These are phyloP conservation scores for Cynara cardunculus DNA, from an alignment of 129 eudicot genomes.

Conservation along the genomic window DNA sequence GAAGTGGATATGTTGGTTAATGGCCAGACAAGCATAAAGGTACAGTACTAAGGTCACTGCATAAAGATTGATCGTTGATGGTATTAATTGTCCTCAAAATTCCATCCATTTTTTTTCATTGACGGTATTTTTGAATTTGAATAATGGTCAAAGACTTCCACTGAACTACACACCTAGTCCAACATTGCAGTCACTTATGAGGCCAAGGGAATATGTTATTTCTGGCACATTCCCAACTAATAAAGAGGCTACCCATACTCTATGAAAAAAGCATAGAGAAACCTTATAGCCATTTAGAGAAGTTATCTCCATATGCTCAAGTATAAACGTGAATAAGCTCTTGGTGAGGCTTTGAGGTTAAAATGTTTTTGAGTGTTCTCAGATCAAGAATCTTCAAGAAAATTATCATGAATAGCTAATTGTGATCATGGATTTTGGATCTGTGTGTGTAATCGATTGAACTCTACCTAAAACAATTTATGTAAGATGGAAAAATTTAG, in stretches of 20 bases:
- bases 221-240: background rate
- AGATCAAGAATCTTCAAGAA: background rate
- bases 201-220: too few species aligned
- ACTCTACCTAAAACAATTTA: background rate
- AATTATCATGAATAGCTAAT: background rate
- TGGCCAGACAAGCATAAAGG: too few species aligned
- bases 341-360: background rate
- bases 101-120: too few species aligned
- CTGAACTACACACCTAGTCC: too few species aligned
- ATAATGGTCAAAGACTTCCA: too few species aligned
- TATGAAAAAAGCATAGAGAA: background rate
- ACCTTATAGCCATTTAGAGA: background rate
- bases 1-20: too few species aligned
- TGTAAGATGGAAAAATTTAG: background rate
- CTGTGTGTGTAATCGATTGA: background rate
- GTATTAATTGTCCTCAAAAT: too few species aligned
- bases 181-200: too few species aligned
- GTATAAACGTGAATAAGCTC: background rate
- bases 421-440: background rate
- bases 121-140: too few species aligned
- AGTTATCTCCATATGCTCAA: background rate
- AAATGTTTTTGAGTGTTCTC: background rate
- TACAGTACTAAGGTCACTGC: too few species aligned
- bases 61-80: too few species aligned
- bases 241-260: background rate